Conservation (phyloP, 129 eudicot species). For the Artemisia annua region DNA sequence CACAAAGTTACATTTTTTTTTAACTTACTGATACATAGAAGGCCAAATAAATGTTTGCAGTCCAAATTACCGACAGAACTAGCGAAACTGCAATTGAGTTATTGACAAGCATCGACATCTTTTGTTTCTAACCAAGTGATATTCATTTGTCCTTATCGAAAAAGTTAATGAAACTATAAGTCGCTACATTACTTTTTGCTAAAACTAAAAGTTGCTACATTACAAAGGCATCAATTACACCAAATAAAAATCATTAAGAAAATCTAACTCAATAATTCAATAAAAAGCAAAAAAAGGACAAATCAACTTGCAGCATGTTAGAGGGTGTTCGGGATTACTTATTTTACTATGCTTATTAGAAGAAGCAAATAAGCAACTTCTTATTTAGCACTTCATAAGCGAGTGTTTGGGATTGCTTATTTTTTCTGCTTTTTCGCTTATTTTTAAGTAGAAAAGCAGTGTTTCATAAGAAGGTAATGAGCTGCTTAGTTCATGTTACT, state of each 20-base stretch:
- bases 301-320: too few relatives aligned
- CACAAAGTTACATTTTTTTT: conserved; percentile 27
- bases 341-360: too few relatives aligned
- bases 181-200: not conserved
- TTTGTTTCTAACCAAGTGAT: conserved; percentile 11
- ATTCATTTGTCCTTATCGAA: not conserved
- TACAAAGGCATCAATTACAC: conserved; percentile 7
- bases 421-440: too few relatives aligned
- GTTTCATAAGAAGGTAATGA: too few relatives aligned
- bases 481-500: too few relatives aligned
- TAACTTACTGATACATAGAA: not conserved
- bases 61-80: not conserved
- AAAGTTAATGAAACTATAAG: not conserved
- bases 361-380: too few relatives aligned
- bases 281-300: not conserved
- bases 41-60: not conserved
- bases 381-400: too few relatives aligned
- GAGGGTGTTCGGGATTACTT: too few relatives aligned
- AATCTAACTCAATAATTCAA: not conserved
- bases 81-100: not conserved
- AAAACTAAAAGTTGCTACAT: not conserved
- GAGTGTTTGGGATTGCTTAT: too few relatives aligned
- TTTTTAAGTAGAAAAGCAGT: too few relatives aligned
- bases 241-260: not conserved
- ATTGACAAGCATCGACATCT: not conserved